A percentile compares a stretch with the other conserved stretches of the same genome.
Evolutionary conservation across 2,329 filamentous ascomycete species (phyloP).

Genomic region (Fusarium irregulare): DNA sequence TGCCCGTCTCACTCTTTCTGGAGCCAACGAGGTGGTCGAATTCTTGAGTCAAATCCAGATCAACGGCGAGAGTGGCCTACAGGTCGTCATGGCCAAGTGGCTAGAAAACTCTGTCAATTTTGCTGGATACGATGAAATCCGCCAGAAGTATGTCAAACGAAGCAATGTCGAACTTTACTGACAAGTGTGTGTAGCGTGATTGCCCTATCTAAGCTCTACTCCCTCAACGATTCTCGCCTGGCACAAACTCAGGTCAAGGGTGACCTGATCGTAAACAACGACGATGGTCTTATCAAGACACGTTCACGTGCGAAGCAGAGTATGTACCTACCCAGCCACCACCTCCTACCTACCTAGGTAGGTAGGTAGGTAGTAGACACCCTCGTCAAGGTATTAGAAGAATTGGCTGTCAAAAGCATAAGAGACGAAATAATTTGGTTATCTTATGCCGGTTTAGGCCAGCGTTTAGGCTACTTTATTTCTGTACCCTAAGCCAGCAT

Average conservation of each 20-base stretch:
- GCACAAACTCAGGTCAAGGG: conserved; percentile 87
- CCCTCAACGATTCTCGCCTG: conserved; percentile 83
- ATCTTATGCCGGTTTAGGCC: too few species aligned
- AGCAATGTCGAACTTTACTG: conserved; percentile 38
- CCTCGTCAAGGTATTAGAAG: too few species aligned
- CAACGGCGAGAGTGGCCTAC: conserved; percentile 81
- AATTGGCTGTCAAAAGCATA: too few species aligned
- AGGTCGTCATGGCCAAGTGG: conserved; percentile 94
- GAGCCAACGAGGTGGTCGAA: conserved; percentile 88
- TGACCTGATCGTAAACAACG: conserved; percentile 84
- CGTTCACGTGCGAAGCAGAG: conserved; percentile 88
- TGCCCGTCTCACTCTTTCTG: conserved; percentile 85
- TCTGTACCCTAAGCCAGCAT: too few species aligned
- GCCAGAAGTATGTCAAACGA: conserved; percentile 79
- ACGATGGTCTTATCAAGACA: conserved; percentile 87
- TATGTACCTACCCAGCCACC: conserved; percentile 53
- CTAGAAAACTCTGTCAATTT: conserved; percentile 97
- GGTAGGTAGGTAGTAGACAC: too few species aligned
- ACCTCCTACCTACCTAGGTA: too few species aligned
- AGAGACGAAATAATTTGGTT: too few species aligned
- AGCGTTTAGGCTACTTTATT: too few species aligned
- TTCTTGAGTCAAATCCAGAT: conserved; percentile 90
- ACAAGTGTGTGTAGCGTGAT: conserved; percentile 73
- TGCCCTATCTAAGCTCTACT: conserved; percentile 90
- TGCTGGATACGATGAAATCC: conserved; percentile 97